Percentiles rank a stretch among this genome's conserved stretches.
Evolutionary conservation across 306 rosid genomes (phyloP).

Genomic region (Arachis stenosperma): DNA sequence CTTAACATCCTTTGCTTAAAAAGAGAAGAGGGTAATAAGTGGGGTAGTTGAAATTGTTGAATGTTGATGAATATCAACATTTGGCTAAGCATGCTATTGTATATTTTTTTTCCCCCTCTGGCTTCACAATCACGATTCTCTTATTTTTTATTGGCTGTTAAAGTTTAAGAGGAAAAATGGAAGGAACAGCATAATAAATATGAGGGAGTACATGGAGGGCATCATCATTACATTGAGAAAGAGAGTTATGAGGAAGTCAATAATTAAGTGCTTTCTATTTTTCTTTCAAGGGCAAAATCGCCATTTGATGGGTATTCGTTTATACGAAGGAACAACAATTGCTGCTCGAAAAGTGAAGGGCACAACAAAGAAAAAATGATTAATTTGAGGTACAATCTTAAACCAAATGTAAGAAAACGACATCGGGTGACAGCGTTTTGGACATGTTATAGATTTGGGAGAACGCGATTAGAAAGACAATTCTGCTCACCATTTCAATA

Average conservation of each 20-base stretch:
- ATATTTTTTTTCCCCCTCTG: conserved; percentile 15
- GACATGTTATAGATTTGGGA: conserved; percentile 44
- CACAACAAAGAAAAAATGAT: not conserved
- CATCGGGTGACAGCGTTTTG: conserved; percentile 34
- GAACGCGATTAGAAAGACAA: conserved; percentile 38
- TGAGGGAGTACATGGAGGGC: not conserved
- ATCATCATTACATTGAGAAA: conserved; percentile 34
- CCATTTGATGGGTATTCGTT: conserved; percentile 11
- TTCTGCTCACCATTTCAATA: conserved; percentile 30
- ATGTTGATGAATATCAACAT: conserved; percentile 8
- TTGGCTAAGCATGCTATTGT: conserved; percentile 35
- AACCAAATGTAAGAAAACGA: conserved; percentile 36
- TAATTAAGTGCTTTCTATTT: not conserved
- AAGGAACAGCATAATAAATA: not conserved
- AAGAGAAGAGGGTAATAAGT: conserved; percentile 35
- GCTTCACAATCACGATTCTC: conserved; percentile 36
- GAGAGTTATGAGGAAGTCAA: conserved; percentile 15
- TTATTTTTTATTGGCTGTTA: conserved; percentile 15
- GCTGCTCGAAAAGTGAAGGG: conserved; percentile 19
- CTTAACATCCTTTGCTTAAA: conserved; percentile 25
- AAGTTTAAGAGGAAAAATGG: not conserved
- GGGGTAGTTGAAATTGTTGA: conserved; percentile 45
- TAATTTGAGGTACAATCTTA: not conserved
- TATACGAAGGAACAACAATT: conserved; percentile 18
- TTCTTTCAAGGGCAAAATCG: conserved; percentile 25